Percentiles rank a stretch among this genome's conserved stretches.
Evolutionary conservation across 2,329 filamentous ascomycete genomes (phyloP).

Genomic region (Aspergillus neoniger): DNA sequence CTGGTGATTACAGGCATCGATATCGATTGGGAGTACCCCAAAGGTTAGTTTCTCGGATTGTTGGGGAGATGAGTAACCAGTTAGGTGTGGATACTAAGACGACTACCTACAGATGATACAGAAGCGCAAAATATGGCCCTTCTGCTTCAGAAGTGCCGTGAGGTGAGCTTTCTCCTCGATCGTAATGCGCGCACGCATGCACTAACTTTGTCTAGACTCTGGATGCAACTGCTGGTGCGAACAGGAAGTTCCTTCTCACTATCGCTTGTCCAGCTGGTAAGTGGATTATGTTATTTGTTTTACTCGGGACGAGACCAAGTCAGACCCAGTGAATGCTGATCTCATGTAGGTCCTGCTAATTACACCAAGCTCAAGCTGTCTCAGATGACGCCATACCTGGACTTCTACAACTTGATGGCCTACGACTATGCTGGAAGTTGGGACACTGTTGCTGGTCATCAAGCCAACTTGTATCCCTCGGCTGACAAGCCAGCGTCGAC

Average conservation of each 20-base stretch:
- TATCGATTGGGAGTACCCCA: slow-evolving; percentile 53
- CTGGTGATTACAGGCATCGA: slow-evolving; percentile 38
- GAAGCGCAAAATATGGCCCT: slow-evolving; percentile 48
- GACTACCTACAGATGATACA: slow-evolving; percentile 36
- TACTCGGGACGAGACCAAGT: neutral
- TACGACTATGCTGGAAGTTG: slow-evolving; percentile 86
- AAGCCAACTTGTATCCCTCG: slow-evolving; percentile 74
- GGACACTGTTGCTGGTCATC: slow-evolving; percentile 72
- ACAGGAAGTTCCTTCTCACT: slow-evolving; percentile 51
- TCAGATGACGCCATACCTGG: slow-evolving; percentile 51
- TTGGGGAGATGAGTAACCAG: neutral
- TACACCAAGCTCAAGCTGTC: slow-evolving; percentile 46
- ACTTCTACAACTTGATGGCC: slow-evolving; percentile 68
- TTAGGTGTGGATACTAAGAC: neutral
- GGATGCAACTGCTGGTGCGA: slow-evolving; percentile 40
- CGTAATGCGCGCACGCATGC: neutral
- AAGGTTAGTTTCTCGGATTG: slow-evolving; percentile 27
- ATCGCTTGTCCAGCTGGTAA: slow-evolving; percentile 52
- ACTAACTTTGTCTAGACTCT: slow-evolving; percentile 33
- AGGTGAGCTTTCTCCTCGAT: slow-evolving; percentile 29
- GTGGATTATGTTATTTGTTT: slow-evolving; percentile 2
- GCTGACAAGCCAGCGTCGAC: slow-evolving; percentile 63
- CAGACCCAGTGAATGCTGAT: neutral
- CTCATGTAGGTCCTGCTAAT: slow-evolving; percentile 40
- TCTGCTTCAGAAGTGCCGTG: slow-evolving; percentile 46